These are phyloP conservation scores for Obelidium mucronatum DNA, from an alignment of 192 early-diverging fungal species.

Conservation along the genomic window DNA sequence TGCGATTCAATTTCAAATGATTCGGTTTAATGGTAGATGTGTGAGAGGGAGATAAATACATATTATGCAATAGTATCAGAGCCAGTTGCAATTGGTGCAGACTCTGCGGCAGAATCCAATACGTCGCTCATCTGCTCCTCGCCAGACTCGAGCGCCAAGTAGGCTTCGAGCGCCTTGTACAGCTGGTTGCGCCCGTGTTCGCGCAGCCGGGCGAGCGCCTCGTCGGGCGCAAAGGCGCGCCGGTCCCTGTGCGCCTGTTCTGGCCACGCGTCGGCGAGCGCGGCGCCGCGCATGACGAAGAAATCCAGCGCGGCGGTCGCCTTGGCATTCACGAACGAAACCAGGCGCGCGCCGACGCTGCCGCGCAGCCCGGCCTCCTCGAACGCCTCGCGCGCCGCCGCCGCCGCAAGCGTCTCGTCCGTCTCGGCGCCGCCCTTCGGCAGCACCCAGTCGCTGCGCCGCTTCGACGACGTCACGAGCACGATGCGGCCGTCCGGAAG, in stretches of 20 bases:
- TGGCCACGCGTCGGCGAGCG: too few relatives aligned
- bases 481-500: conserved; percentile 30
- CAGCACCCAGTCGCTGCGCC: background rate
- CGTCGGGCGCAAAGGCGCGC: background rate
- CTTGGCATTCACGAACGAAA: too few relatives aligned
- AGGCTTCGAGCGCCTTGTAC: conserved; percentile 12
- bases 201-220: background rate
- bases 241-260: background rate
- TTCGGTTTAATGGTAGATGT: too few relatives aligned
- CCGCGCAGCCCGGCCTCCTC: conserved; percentile 31
- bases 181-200: background rate
- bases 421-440: conserved; percentile 36
- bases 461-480: background rate
- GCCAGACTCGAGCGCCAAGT: too few relatives aligned
- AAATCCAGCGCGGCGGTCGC: too few relatives aligned
- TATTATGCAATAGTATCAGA: too few relatives aligned
- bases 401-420: conserved; percentile 14
- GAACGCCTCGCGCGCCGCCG: conserved; percentile 18
- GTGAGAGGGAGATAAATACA: too few relatives aligned
- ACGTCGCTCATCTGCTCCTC: too few relatives aligned
- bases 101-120: too few relatives aligned
- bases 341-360: background rate
- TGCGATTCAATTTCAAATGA: too few relatives aligned
- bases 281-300: too few relatives aligned
- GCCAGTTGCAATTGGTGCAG: too few relatives aligned